Evolutionary conservation across 495 filamentous ascomycete species (phyloP).

Genomic region (Daldinia decipiens): DNA sequence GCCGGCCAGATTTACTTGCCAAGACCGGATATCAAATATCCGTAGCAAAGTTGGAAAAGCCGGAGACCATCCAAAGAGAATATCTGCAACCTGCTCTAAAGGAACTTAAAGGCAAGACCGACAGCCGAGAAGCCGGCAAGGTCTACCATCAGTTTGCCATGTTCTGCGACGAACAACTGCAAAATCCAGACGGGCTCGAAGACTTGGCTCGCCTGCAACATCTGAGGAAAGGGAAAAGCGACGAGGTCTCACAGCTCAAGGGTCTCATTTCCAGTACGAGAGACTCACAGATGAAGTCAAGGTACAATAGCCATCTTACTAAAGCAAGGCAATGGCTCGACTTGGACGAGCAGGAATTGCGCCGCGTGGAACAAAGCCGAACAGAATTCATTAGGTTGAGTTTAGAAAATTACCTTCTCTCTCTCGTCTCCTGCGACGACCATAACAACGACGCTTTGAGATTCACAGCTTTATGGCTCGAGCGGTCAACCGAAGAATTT

Average conservation of each 20-base stretch:
- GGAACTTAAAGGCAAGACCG: conserved; percentile 74
- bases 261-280: conserved; percentile 55
- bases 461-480: conserved; percentile 96
- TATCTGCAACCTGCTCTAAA: conserved; percentile 86
- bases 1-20: conserved; percentile 82
- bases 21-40: conserved; percentile 89
- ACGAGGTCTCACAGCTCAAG: conserved; percentile 76
- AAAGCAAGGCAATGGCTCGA: conserved; percentile 90
- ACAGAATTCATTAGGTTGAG: conserved; percentile 85
- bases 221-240: conserved; percentile 80
- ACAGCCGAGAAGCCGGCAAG: conserved; percentile 79
- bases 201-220: conserved; percentile 84
- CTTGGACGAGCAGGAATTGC: conserved; percentile 86
- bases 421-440: conserved; percentile 81
- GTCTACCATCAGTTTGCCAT: conserved; percentile 94
- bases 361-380: conserved; percentile 76
- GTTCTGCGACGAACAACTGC: conserved; percentile 93
- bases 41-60: conserved; percentile 91
- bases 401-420: conserved; percentile 93
- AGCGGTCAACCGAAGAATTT: conserved; percentile 74
- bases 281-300: conserved; percentile 52
- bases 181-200: conserved; percentile 83
- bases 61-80: conserved; percentile 84
- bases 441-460: conserved; percentile 90
- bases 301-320: conserved; percentile 52